A percentile compares a stretch with the other conserved stretches of the same genome.
These are phyloP conservation scores for Cyberlindnera amylophila DNA, from an alignment of 805 yeast species.

Conservation along the genomic window DNA sequence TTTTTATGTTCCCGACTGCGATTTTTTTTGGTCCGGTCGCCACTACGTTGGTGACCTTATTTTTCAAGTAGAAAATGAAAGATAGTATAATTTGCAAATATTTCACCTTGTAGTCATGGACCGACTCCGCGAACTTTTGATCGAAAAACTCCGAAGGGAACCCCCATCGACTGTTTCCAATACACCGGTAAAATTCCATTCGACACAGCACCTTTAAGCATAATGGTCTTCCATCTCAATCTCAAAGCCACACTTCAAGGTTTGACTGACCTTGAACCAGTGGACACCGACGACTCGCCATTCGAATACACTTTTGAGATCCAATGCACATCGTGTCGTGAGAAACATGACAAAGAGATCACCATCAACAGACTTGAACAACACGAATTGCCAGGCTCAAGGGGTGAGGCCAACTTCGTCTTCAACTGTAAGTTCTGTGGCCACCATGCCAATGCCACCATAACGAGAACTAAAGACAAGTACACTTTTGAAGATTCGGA, in stretches of 20 bases:
- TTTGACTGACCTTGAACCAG: slow-evolving; percentile 45
- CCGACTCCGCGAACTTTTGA: no score
- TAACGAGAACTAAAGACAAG: slow-evolving; percentile 22
- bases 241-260: slow-evolving; percentile 35
- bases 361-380: slow-evolving; percentile 63
- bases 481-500: slow-evolving; percentile 25
- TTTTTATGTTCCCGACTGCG: not conserved
- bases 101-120: not conserved
- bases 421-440: slow-evolving; percentile 69
- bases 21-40: not conserved
- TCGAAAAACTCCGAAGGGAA: no score
- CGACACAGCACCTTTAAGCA: no score
- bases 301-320: slow-evolving; percentile 74
- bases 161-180: no score
- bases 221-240: slow-evolving; percentile 28
- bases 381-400: slow-evolving; percentile 62
- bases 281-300: slow-evolving; percentile 56
- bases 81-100: not conserved
- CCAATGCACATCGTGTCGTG: slow-evolving; percentile 77
- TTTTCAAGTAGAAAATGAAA: not conserved
- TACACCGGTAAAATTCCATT: no score
- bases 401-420: slow-evolving; percentile 82
- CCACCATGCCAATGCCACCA: slow-evolving; percentile 25
- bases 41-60: not conserved
- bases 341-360: slow-evolving; percentile 66